phyloP scores from a whole-genome alignment of 345 rosid species.

The Carallia brachiata region DNA sequence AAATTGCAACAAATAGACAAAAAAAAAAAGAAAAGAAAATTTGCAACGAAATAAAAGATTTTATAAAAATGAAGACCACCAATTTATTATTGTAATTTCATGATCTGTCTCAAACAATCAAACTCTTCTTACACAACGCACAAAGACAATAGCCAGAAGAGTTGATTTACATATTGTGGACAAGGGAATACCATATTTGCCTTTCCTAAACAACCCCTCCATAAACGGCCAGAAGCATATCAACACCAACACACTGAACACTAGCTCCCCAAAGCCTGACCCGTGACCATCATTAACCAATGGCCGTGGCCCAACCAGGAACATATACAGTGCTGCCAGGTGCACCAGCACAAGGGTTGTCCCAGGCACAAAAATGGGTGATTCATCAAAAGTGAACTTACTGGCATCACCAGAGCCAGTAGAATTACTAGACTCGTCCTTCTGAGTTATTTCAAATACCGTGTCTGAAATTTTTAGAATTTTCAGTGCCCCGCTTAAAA shows the following conservation, averaged over 20 bases:
- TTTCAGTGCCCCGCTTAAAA: constrained; percentile 31
- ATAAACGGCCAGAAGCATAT: constrained; percentile 47
- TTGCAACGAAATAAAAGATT: too few relatives aligned
- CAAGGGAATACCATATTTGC: constrained; percentile 56
- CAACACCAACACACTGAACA: constrained; percentile 39
- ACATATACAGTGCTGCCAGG: constrained; percentile 26
- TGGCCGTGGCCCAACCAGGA: constrained; percentile 20
- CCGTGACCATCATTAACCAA: constrained; percentile 10
- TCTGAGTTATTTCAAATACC: constrained; percentile 49
- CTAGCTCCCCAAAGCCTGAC: constrained; percentile 36
- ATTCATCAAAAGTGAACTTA: constrained; percentile 44
- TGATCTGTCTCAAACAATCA: too few relatives aligned
- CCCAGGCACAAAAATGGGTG: constrained; percentile 47
- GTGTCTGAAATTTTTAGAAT: constrained; percentile 46
- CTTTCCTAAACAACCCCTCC: constrained; percentile 49
- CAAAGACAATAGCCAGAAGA: constrained; percentile 31
- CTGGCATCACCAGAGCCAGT: constrained; percentile 8
- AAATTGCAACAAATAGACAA: too few relatives aligned
- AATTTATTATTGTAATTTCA: too few relatives aligned
- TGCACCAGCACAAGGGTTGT: constrained; percentile 47
- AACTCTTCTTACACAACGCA: constrained; percentile 3
- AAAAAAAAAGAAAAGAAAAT: too few relatives aligned
- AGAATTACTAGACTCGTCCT: constrained; percentile 28
- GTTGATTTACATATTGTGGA: constrained; percentile 50
- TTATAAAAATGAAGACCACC: too few relatives aligned